Conservation (phyloP, 148 eudicot genomes). For the Rhododendron vialii region DNA sequence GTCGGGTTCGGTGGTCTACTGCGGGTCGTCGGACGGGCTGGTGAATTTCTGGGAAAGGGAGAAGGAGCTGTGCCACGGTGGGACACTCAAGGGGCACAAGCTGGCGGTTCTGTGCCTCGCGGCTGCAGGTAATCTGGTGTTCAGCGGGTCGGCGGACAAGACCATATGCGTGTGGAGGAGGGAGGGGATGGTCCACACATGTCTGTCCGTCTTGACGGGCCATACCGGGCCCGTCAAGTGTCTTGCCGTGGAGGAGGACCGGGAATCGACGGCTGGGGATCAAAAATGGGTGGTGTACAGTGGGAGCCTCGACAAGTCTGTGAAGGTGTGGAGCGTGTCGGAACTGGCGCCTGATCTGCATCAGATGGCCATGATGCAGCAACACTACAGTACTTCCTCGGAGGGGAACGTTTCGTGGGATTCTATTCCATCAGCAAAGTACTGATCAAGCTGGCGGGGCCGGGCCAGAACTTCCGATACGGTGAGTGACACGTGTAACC, state of each 20-base stretch:
- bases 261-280: slow-evolving; percentile 10
- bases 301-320: slow-evolving; percentile 51
- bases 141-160: slow-evolving; percentile 52
- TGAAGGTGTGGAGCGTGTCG: slow-evolving; percentile 50
- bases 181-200: slow-evolving; percentile 34
- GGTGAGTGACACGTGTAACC: background rate
- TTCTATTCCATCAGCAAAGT: slow-evolving; percentile 32
- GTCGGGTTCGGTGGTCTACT: slow-evolving; percentile 32
- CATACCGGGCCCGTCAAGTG: slow-evolving; percentile 53
- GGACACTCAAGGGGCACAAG: slow-evolving; percentile 53
- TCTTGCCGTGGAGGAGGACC: slow-evolving; percentile 38
- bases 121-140: slow-evolving; percentile 37
- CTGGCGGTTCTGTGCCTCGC: slow-evolving; percentile 43
- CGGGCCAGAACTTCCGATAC: background rate
- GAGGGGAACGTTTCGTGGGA: slow-evolving; percentile 21
- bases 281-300: slow-evolving; percentile 44
- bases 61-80: slow-evolving; percentile 36
- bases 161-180: slow-evolving; percentile 52
- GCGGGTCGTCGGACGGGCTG: slow-evolving; percentile 54
- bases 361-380: slow-evolving; percentile 28
- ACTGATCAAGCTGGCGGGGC: background rate
- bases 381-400: background rate
- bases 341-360: slow-evolving; percentile 34
- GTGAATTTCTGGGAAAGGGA: slow-evolving; percentile 46
- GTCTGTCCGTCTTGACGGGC: slow-evolving; percentile 41